These are phyloP conservation scores for Aspergillus wentii DNA, from an alignment of 495 filamentous ascomycete species.

Conservation along the genomic window DNA sequence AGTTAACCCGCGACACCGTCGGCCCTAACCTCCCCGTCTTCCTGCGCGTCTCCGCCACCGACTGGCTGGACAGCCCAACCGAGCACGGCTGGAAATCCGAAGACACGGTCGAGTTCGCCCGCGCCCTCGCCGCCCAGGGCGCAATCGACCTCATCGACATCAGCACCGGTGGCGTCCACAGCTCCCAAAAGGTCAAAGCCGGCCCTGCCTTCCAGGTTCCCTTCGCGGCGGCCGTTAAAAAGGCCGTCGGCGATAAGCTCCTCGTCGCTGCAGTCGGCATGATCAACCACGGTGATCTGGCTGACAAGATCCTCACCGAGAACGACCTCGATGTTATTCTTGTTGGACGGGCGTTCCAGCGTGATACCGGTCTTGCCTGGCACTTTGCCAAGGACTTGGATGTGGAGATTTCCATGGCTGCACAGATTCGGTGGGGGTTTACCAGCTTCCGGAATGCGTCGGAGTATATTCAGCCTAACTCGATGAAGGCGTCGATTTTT, in stretches of 20 bases:
- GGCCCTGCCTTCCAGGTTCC: constrained; percentile 59
- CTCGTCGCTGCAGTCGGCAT: constrained; percentile 57
- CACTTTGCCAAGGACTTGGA: constrained; percentile 63
- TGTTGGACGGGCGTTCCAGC: constrained; percentile 62
- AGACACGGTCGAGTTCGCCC: constrained; percentile 51
- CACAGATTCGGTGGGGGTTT: constrained; percentile 63
- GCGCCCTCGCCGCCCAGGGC: constrained; percentile 45
- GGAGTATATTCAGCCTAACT: constrained; percentile 33
- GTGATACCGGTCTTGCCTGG: constrained; percentile 66
- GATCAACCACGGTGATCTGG: constrained; percentile 53
- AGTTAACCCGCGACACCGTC: constrained; percentile 47
- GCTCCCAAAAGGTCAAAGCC: constrained; percentile 47
- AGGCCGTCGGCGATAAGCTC: constrained; percentile 53
- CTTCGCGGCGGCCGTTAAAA: constrained; percentile 54
- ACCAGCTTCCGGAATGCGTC: constrained; percentile 32
- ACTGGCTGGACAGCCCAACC: constrained; percentile 49
- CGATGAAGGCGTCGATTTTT: constrained; percentile 31
- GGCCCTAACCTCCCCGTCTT: constrained; percentile 61
- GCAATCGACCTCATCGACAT: constrained; percentile 61
- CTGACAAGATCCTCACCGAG: constrained; percentile 50
- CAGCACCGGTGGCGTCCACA: constrained; percentile 54
- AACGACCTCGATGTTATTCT: constrained; percentile 55
- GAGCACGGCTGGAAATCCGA: constrained; percentile 52
- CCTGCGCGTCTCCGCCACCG: constrained; percentile 54
- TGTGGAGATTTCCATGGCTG: constrained; percentile 56